Evolutionary conservation across 2,329 filamentous ascomycete genomes (phyloP).

Genomic region (Aureobasidium sp.): DNA sequence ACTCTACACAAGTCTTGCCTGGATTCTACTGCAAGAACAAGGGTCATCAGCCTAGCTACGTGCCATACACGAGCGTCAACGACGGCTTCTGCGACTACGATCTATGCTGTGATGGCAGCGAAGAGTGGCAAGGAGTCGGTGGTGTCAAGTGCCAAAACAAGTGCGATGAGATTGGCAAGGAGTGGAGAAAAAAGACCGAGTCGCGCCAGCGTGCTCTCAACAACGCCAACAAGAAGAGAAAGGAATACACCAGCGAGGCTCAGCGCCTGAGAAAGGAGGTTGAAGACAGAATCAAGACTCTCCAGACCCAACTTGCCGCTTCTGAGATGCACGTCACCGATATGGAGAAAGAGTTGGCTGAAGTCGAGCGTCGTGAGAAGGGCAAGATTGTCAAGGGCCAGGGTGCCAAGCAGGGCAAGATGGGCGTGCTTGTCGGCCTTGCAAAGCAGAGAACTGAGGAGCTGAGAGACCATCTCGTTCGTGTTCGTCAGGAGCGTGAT

Average conservation of each 20-base stretch:
- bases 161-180: constrained; percentile 83
- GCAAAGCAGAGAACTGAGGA: constrained; percentile 72
- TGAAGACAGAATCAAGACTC: constrained; percentile 56
- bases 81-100: constrained; percentile 96
- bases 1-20: constrained; percentile 63
- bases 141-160: constrained; percentile 77
- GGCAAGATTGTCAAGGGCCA: constrained; percentile 59
- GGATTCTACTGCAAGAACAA: constrained; percentile 97
- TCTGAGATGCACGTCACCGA: constrained; percentile 59
- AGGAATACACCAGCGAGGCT: constrained; percentile 65
- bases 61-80: constrained; percentile 84
- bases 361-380: constrained; percentile 67
- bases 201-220: constrained; percentile 58
- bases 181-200: constrained; percentile 67
- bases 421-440: constrained; percentile 65
- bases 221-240: constrained; percentile 62
- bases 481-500: constrained; percentile 64
- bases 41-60: constrained; percentile 73
- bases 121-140: constrained; percentile 73
- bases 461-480: constrained; percentile 59
- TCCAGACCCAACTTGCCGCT: constrained; percentile 59
- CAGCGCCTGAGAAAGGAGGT: constrained; percentile 53
- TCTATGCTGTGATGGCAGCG: constrained; percentile 86
- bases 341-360: constrained; percentile 61
- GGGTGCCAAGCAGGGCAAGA: constrained; percentile 63